Percentiles rank a stretch among this genome's conserved stretches.
These are phyloP conservation scores for Pseudoneurospora amorphoporcata DNA, from an alignment of 495 filamentous ascomycete genomes.

Conservation along the genomic window DNA sequence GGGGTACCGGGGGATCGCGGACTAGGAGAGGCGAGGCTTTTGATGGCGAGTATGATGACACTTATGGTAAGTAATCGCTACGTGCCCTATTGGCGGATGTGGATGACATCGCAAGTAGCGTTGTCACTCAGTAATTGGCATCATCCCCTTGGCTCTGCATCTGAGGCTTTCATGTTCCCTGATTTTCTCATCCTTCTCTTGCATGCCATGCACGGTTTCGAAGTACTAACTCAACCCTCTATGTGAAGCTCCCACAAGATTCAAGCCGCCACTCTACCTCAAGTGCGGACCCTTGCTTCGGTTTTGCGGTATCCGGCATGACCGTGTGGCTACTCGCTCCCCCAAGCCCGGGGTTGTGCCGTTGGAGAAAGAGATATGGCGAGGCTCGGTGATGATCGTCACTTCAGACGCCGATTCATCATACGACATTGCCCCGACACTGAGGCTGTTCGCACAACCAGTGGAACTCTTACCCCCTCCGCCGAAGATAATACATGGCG, in stretches of 20 bases:
- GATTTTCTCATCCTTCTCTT: background rate
- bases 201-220: background rate
- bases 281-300: conserved; percentile 84
- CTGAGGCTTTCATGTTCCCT: background rate
- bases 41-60: conserved; percentile 42
- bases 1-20: conserved; percentile 27
- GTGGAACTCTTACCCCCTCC: conserved; percentile 80
- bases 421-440: conserved; percentile 64
- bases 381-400: conserved; percentile 89
- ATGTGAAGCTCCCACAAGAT: conserved; percentile 49
- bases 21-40: conserved; percentile 34
- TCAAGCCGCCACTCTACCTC: conserved; percentile 73
- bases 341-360: conserved; percentile 22
- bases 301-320: conserved; percentile 69
- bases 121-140: background rate
- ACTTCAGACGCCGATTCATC: conserved; percentile 72
- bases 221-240: conserved; percentile 3
- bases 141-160: background rate
- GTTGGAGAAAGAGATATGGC: conserved; percentile 68
- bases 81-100: background rate
- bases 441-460: conserved; percentile 77
- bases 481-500: conserved; percentile 53
- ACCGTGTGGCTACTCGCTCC: conserved; percentile 27
- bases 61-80: conserved; percentile 30
- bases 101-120: background rate